Conservation (phyloP, 768 basidiomycete genomes). For the Tulasnella calospora region DNA sequence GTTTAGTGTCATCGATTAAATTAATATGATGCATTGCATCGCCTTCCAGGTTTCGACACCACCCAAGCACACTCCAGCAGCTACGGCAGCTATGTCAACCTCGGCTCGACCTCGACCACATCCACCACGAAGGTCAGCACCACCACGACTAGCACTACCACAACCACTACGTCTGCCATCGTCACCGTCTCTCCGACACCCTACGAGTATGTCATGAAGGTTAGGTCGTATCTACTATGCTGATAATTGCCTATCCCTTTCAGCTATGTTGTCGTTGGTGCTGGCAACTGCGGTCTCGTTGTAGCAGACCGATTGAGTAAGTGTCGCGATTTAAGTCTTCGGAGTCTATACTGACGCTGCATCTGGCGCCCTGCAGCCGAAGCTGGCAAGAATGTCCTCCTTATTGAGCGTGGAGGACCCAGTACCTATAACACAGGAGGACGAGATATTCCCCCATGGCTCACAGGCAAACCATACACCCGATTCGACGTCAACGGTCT, state of each 20-base stretch:
- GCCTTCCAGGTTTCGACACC: background rate
- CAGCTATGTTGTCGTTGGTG: conserved; percentile 39
- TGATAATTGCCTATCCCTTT: background rate
- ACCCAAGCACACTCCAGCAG: conserved; percentile 27
- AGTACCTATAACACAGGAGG: conserved; percentile 57
- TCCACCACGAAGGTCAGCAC: conserved; percentile 35
- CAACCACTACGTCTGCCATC: conserved; percentile 45
- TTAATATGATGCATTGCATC: background rate
- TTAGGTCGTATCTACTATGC: background rate
- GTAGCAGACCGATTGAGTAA: conserved; percentile 53
- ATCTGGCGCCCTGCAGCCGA: conserved; percentile 31
- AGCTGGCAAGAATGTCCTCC: conserved; percentile 57
- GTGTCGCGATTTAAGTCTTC: background rate
- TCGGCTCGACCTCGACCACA: conserved; percentile 40
- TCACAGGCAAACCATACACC: conserved; percentile 42
- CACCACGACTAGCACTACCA: conserved; percentile 37
- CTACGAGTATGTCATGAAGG: conserved; percentile 36
- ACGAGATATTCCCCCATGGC: conserved; percentile 42
- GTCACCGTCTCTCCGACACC: conserved; percentile 30
- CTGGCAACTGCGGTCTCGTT: conserved; percentile 56
- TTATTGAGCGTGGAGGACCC: conserved; percentile 61
- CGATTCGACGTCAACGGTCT: conserved; percentile 63
- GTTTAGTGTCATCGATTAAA: background rate
- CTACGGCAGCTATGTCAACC: conserved; percentile 50
- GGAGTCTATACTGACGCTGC: background rate